Evolutionary conservation across 192 early-diverging fungal genomes (phyloP), one percentile per base, ranked within the genome.

Genomic region (Rhizophlyctis rosea): DNA sequence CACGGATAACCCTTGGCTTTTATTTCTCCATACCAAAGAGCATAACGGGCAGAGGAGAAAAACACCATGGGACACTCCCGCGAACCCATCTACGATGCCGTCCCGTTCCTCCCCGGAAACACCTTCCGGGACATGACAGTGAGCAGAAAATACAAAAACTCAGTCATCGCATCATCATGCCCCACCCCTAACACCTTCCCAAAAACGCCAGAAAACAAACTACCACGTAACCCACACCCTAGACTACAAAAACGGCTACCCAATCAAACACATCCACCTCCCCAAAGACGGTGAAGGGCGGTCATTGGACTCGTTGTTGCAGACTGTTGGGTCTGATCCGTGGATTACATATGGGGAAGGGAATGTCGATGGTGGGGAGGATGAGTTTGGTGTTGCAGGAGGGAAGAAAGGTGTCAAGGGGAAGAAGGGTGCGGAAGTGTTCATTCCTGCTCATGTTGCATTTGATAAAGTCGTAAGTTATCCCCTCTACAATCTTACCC

Each of bases 401-500:
- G 39, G 39, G 39, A 44, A 44, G 13, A 75, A 76, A 54, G 61
- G 57, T 33, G 61, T 58, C 50, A 69, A 68, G 25, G 51, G 30
- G 18, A 64, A 64, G 29, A 34, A 28, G 5, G 50, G 25, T 7
- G 36, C 61, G 25, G 63, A 59, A 18, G 28, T 62, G 21, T 86
- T 86, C 56, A 66, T 86, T 0, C 84, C 84, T 0, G 79, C 81
- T 1, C 79, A 78, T 66, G 84, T 86, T 7, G 75, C 72, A 9
- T 83, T 83, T 66, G 84, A 86, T 62, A 86, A 86, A 80, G 79
- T 83, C 52, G 81, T 83, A 55, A 4, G 80, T 75, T 14, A 13
- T 44, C n/a, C 18, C 39, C 18, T 44, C 9, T 44, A 44, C 18
- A 18, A 13, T 7, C 18, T 7, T 44, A 18, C 18, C 9, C 18